Evolutionary conservation across 2,329 filamentous ascomycete species (phyloP), one percentile per base, ranked within the genome.

Genomic region (Diaporthe ampelina): DNA sequence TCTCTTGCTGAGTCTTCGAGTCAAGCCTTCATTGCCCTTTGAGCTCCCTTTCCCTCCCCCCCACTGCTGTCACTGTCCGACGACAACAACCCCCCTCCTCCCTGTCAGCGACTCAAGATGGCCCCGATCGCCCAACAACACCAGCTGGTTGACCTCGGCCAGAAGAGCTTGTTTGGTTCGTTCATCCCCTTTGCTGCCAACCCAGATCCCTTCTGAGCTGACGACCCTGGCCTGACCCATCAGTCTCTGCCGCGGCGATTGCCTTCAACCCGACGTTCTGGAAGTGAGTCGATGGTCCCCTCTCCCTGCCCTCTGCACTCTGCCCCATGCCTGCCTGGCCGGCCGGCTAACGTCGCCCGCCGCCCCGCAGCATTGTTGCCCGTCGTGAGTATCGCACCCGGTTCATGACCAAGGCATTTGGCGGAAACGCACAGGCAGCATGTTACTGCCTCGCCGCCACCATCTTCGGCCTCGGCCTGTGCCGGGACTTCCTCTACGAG

Each of bases 231-330:
- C 45, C 15, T n/a, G 29, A 32, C 54, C 13, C 71, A 74, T 37
- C 78, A 98, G 95, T 97, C 78, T 94, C 95, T 78, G 94, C 92
- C 63, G 89, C 88, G 73, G 90, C 94, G 70, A 97, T 99, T 85
- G 89, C 93, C 65, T 98, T 99, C 86, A 99, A 99, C 85, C 97
- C 97, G 29, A 93, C 97, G n/a, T 98, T 98, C 85, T 99, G 97
- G 97, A 99, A 99, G 95, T 98, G 89, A 88, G 94, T 89, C 13
- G 21, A 24, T 52, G 32, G 0, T 19, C 21, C 21, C 10, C 6
- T 24, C n/a, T 11, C 35, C 11, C 35, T 37, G 35, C 35, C 9
- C 40, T 43, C 40, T 19, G 40, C 40, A 26, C 37, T 11, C 8
- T 29, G 37, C 26, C 15, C 29, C 6, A 5, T 57, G 52, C n/a